phyloP scores from a whole-genome alignment of 208 protist genomes.

The Wallacemonas rigidus region DNA sequence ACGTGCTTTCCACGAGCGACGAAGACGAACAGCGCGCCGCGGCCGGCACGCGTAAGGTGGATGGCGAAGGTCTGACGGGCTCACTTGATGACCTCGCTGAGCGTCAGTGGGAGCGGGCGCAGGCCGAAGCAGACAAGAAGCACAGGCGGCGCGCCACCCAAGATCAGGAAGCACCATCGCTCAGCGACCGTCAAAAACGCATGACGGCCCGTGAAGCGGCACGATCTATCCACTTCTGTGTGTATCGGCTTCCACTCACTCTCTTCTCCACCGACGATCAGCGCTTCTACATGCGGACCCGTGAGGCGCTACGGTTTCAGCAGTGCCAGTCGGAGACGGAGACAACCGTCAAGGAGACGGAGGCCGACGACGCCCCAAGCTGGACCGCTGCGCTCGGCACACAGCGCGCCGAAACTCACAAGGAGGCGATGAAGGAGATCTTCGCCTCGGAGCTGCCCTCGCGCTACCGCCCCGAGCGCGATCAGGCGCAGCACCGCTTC shows the following conservation, averaged over 20 bases:
- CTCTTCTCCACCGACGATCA: conserved; percentile 59
- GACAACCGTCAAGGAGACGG: not conserved
- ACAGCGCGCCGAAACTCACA: not conserved
- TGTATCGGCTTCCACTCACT: conserved; percentile 64
- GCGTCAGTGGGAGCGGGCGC: not conserved
- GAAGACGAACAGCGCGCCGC: not conserved
- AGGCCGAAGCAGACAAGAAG: not conserved
- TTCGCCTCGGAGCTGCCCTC: conserved; percentile 35
- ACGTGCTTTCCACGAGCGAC: conserved; percentile 27
- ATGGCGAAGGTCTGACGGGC: conserved; percentile 23
- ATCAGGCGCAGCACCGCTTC: conserved; percentile 38
- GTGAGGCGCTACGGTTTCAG: conserved; percentile 57
- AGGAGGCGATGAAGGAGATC: conserved; percentile 29
- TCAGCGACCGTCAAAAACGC: conserved; percentile 7
- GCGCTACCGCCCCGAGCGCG: conserved; percentile 28
- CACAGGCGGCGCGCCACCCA: not conserved
- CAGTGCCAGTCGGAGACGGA: conserved; percentile 24
- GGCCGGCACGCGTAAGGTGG: conserved; percentile 6
- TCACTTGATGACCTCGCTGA: conserved; percentile 1
- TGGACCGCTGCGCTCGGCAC: not conserved
- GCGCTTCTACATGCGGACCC: conserved; percentile 55
- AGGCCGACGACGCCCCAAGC: not conserved
- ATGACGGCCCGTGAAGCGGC: conserved; percentile 16
- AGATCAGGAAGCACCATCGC: not conserved
- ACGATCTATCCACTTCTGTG: conserved; percentile 55